Base-by-base conservation (phyloP, 805 yeast genomes). In the Teunomyces gatunensis region DNA sequence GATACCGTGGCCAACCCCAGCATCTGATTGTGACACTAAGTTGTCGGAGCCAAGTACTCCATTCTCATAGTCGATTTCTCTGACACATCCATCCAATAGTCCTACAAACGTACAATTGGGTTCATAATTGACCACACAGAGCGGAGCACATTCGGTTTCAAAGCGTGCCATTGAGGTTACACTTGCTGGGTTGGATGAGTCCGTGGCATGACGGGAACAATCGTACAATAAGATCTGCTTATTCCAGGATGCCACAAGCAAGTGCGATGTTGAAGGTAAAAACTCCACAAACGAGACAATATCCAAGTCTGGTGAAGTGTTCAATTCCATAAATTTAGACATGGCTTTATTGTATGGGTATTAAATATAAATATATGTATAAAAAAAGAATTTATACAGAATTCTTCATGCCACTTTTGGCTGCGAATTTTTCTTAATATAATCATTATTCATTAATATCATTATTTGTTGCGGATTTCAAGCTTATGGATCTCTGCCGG, bases 211-310 rank as follows among this genome's bases (percentile, higher is more conserved):
- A 21, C 33, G 17, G 7, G 68, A 60, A 36, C 57, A 55, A 49
- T 74, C 74, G 55, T 74, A 82, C 3, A 80, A 60, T 4, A 71
- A 56, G 0, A 81, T 56, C 3, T 68, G 57, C 3, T 79, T 75
- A 53, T 82, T 87, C 88, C 89, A 84, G 0, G 84, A 68, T 2
- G 84, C 69, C 1, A 71, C 79, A 3, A 79, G 59, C 11, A 84
- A 64, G 43, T 73, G 71, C n/a, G 57, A 46, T 9, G 53, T 49
- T 3, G 36, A 13, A 2, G 73, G 72, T 2, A 76, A 61, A 58
- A 76, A 74, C 43, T 63, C 57, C 17, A 77, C 46, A 5, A 71
- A 69, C 0, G 83, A 75, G 15, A 79, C 59, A 12, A 75, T 58
- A 54, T 78, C 83, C 7, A 67, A 48, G 34, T 58, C 56, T 27